Evolutionary conservation across 768 basidiomycete species (phyloP).

Genomic region (Tulasnella sp.): DNA sequence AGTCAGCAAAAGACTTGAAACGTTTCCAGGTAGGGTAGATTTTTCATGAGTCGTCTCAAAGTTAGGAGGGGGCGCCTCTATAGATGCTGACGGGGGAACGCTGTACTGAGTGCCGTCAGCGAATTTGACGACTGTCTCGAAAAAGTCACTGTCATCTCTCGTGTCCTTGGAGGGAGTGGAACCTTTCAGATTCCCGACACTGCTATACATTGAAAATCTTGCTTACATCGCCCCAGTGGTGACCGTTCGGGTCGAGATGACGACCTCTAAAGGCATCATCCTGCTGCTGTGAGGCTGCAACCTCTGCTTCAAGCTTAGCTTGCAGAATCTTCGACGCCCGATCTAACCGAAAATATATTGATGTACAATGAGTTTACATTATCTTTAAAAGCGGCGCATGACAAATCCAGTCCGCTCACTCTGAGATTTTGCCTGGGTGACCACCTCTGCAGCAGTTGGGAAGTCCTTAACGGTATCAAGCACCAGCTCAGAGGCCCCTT

Average conservation of each 20-base stretch:
- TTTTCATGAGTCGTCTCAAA: background rate
- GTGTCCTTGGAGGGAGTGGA: conserved; percentile 41
- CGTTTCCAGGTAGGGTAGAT: background rate
- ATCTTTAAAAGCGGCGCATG: background rate
- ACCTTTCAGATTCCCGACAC: conserved; percentile 34
- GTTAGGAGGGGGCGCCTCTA: conserved; percentile 1
- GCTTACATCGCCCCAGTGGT: conserved; percentile 96
- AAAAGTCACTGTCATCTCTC: conserved; percentile 76
- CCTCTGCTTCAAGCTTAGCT: conserved; percentile 23
- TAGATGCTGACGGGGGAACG: conserved; percentile 37
- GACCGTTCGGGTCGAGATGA: conserved; percentile 84
- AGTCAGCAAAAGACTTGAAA: too few species aligned
- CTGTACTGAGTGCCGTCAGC: conserved; percentile 90
- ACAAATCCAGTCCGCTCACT: background rate
- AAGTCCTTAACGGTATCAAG: conserved; percentile 47
- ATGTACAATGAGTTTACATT: background rate
- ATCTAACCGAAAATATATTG: conserved; percentile 2
- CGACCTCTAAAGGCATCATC: conserved; percentile 85
- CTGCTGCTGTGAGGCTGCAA: conserved; percentile 37
- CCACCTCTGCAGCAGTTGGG: conserved; percentile 93
- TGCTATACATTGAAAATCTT: background rate
- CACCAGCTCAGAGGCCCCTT: background rate
- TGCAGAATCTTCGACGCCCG: conserved; percentile 26
- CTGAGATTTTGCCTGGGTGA: conserved; percentile 4
- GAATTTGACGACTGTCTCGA: conserved; percentile 87